Conservation (phyloP, 2,329 filamentous ascomycete genomes). For the Colletotrichum melonis region DNA sequence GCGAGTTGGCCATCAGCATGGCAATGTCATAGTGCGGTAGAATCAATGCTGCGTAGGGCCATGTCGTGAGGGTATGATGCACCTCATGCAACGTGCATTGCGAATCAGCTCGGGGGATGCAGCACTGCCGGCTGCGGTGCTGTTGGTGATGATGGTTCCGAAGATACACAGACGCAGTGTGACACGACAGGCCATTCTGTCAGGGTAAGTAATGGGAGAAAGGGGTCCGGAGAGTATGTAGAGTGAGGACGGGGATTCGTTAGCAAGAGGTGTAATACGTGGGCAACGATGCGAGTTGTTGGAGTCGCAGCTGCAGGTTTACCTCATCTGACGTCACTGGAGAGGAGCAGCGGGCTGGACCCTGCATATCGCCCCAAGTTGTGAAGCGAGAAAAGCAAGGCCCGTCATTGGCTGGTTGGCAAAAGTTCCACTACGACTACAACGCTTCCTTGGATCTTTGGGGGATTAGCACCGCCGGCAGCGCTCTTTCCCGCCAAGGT, state of each 20-base stretch:
- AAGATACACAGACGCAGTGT: not conserved
- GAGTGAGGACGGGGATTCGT: not conserved
- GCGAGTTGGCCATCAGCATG: not conserved
- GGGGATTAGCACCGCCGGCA: not conserved
- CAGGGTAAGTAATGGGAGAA: too few relatives aligned
- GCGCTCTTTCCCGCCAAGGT: not conserved
- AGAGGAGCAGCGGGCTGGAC: not conserved
- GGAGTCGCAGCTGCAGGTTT: not conserved
- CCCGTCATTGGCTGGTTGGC: not conserved
- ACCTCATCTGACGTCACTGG: constrained; percentile 16
- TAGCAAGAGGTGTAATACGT: not conserved
- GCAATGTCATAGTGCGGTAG: not conserved
- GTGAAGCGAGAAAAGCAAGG: not conserved
- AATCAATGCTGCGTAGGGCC: not conserved
- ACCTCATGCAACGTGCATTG: not conserved
- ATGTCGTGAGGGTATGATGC: not conserved
- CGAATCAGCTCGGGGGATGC: not conserved
- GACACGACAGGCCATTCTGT: too few relatives aligned
- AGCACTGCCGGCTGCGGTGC: not conserved
- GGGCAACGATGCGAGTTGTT: not conserved
- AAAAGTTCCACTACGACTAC: not conserved
- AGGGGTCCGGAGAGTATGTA: too few relatives aligned
- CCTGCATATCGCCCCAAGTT: not conserved
- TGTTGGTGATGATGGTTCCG: not conserved
- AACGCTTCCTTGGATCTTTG: too few relatives aligned